A percentile compares a stretch with the other conserved stretches of the same genome.
Conservation (phyloP, 176 grass and related monocot genomes). For the Carex cristatella region DNA sequence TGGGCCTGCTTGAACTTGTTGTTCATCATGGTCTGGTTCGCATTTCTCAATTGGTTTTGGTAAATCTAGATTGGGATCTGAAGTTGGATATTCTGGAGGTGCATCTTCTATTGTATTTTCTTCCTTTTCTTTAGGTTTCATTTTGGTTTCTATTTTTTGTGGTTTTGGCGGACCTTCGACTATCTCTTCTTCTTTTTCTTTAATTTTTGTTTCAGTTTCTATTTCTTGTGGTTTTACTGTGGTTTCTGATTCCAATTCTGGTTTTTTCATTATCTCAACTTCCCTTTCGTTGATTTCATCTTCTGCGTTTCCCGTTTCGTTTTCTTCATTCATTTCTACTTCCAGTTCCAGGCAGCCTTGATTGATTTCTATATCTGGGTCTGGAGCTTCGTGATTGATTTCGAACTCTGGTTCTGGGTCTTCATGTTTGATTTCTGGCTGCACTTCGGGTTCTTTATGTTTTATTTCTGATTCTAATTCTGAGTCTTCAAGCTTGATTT, state of each 20-base stretch:
- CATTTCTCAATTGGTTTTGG: background rate
- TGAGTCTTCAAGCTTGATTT: background rate
- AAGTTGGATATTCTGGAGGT: background rate
- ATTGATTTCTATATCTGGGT: background rate
- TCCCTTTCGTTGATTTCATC: background rate
- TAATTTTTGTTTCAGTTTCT: background rate
- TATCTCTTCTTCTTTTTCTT: conserved; percentile 18
- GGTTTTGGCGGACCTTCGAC: background rate
- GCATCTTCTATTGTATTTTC: background rate
- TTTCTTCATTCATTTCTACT: background rate
- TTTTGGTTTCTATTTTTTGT: background rate
- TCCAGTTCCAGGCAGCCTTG: background rate
- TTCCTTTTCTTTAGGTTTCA: background rate
- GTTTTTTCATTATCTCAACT: background rate
- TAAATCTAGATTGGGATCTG: background rate
- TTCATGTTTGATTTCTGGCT: background rate
- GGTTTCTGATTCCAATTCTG: background rate
- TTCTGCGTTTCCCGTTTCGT: background rate
- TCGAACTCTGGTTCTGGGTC: background rate
- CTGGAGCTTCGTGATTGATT: background rate
- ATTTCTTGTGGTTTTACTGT: background rate
- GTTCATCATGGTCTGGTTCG: conserved; percentile 1
- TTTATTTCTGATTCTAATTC: background rate
- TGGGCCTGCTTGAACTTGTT: background rate
- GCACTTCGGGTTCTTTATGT: background rate